These are phyloP conservation scores for Yamadazyma diospyri DNA, from an alignment of 1,139 yeast species.

Conservation along the genomic window DNA sequence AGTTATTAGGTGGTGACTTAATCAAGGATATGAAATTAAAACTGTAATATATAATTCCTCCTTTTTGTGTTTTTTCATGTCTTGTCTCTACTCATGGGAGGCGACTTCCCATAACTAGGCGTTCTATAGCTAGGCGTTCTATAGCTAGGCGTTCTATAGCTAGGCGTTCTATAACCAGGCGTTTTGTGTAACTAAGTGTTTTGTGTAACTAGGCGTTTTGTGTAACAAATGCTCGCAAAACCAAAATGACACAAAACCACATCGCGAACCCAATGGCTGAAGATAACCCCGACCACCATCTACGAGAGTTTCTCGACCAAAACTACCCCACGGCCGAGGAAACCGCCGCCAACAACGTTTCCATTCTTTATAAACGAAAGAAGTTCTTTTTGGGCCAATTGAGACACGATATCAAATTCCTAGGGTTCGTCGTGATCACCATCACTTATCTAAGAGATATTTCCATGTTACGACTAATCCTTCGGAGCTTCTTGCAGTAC, in stretches of 20 bases:
- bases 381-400: constrained; percentile 35
- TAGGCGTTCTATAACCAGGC: too few species aligned
- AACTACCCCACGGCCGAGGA: constrained; percentile 37
- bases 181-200: too few species aligned
- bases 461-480: constrained; percentile 25
- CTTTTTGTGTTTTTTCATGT: too few species aligned
- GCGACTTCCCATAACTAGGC: too few species aligned
- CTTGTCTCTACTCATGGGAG: too few species aligned
- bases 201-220: too few species aligned
- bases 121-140: too few species aligned
- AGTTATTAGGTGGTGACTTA: constrained; percentile 72
- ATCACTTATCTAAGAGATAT: constrained; percentile 36
- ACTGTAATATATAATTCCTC: constrained; percentile 4
- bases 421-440: constrained; percentile 29
- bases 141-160: too few species aligned
- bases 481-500: constrained; percentile 29
- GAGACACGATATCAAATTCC: constrained; percentile 24
- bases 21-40: constrained; percentile 20
- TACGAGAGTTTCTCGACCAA: constrained; percentile 29
- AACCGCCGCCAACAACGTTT: constrained; percentile 31
- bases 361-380: constrained; percentile 38
- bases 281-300: constrained; percentile 15
- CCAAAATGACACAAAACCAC: not conserved
- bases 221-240: too few species aligned
- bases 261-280: not conserved